These are phyloP conservation scores for Cenococcum geophilum DNA, from an alignment of 495 filamentous ascomycete genomes.

Conservation along the genomic window DNA sequence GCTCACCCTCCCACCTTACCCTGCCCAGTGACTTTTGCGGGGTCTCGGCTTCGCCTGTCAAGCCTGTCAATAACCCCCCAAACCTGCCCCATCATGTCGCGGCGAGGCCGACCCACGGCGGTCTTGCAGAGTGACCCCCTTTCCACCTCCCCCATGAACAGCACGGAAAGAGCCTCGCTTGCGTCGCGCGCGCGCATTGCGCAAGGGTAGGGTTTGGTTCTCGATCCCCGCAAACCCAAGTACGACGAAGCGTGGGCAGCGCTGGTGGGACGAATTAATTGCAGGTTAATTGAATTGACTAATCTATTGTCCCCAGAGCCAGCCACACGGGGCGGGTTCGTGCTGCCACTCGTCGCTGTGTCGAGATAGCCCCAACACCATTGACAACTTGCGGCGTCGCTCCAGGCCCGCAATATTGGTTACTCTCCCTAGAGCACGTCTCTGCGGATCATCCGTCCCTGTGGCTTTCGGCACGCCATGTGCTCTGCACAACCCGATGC, in stretches of 20 bases:
- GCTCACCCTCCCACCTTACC: slow-evolving; percentile 2
- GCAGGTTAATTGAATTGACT: not conserved
- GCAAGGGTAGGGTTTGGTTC: not conserved
- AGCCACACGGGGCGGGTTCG: not conserved
- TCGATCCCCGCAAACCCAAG: not conserved
- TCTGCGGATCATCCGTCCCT: slow-evolving; percentile 30
- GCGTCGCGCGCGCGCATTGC: not conserved
- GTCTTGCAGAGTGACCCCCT: not conserved
- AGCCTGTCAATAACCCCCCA: not conserved
- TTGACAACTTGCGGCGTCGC: not conserved
- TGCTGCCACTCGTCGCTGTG: not conserved
- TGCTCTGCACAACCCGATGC: slow-evolving; percentile 15
- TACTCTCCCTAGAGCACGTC: slow-evolving; percentile 9
- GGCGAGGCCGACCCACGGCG: slow-evolving; percentile 3
- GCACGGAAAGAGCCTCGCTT: not conserved
- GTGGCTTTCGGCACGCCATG: slow-evolving; percentile 30
- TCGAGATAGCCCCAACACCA: not conserved
- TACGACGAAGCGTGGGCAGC: not conserved
- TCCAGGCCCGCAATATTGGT: slow-evolving; percentile 29
- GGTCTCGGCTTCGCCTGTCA: not conserved
- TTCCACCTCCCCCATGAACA: not conserved
- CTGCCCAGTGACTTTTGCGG: slow-evolving; percentile 3
- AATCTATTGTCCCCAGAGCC: slow-evolving; percentile 4
- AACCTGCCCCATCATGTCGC: not conserved
- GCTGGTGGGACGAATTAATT: not conserved